Percentiles rank a stretch among this genome's conserved stretches.
phyloP scores from a whole-genome alignment of 2,329 filamentous ascomycete species.

The Ceratocystiopsis minuta region DNA sequence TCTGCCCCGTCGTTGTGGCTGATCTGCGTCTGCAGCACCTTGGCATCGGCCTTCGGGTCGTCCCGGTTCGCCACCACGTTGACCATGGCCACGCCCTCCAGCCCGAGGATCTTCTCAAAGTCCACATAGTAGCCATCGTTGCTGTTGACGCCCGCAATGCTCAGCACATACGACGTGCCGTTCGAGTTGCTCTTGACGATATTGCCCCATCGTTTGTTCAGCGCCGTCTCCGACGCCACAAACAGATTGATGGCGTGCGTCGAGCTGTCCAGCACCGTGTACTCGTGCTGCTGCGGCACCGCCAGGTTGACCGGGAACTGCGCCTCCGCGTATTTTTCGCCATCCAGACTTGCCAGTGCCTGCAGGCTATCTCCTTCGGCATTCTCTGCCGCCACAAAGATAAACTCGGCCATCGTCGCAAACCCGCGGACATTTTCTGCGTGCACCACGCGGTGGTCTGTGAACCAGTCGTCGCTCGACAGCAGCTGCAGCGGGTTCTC shows the following conservation, averaged over 20 bases:
- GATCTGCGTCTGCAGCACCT: conserved; percentile 77
- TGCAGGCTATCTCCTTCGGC: conserved; percentile 50
- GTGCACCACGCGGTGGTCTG: conserved; percentile 35
- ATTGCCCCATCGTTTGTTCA: conserved; percentile 56
- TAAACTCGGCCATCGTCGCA: conserved; percentile 92
- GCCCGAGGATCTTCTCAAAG: conserved; percentile 84
- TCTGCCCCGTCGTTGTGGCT: conserved; percentile 91
- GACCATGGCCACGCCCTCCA: conserved; percentile 78
- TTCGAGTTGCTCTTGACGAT: conserved; percentile 98
- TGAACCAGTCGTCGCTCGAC: conserved; percentile 63
- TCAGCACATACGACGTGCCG: conserved; percentile 84
- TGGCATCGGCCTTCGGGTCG: conserved; percentile 35
- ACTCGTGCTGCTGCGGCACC: conserved; percentile 59
- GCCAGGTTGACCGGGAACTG: conserved; percentile 75
- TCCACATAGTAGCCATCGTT: conserved; percentile 66
- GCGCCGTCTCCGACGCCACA: conserved; percentile 55
- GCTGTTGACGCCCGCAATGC: conserved; percentile 64
- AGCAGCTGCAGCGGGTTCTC: conserved; percentile 50
- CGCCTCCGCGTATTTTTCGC: conserved; percentile 61
- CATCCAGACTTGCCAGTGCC: conserved; percentile 73
- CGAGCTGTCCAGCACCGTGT: conserved; percentile 87
- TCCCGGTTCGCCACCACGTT: conserved; percentile 67
- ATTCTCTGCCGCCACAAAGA: conserved; percentile 67
- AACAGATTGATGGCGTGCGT: conserved; percentile 91
- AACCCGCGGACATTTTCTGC: conserved; percentile 65